Evolutionary conservation across 148 eudicot genomes (phyloP), one percentile per base, ranked within the genome.

Genomic region (Rhododendron ovatum): DNA sequence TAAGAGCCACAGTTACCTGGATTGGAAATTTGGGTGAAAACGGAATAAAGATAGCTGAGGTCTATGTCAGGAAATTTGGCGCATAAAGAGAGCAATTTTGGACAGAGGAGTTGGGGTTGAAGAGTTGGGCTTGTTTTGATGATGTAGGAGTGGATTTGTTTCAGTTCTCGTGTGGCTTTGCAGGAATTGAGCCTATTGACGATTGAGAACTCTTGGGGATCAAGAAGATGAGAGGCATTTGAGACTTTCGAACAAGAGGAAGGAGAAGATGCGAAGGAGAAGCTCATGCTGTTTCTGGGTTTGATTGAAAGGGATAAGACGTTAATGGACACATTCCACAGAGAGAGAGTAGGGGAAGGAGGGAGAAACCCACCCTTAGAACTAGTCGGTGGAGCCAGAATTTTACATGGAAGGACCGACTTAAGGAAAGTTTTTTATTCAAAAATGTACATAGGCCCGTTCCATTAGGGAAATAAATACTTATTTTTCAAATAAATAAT

Each of bases 121-220:
- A 82, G 88, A 28, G 82, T 18, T 87, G 85, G 76, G 77, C 18
- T 41, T 41, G 88, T 81, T 76, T 85, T 89, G 83, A 87, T 81
- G 85, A 86, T 39, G 28, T 73, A 41, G 26, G 88, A 75, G 48
- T 89, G 90, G 30, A 89, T 11, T 87, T 82, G 89, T 81, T 89
- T 89, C 82, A 89, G 88, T 55, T 89, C 75, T 87, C 39, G 20
- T 10, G 74, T 59, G 59, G 87, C 77, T 87, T 89, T 87, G 85
- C 90, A 87, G 20, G 83, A 86, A 3, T 78, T 20, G 22, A 89
- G 82, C 24, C 8, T 87, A n/a, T 55, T 83, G 18, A 80, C n/a
- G 24, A 86, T 14, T 26, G 86, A 65, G 53, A 11, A 26, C 43
- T 82, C 83, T 22, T 18, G 84, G 63, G 55, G 26, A 30, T 79